Conservation (phyloP, 2,329 filamentous ascomycete species). For the Colletotrichum godetiae region DNA sequence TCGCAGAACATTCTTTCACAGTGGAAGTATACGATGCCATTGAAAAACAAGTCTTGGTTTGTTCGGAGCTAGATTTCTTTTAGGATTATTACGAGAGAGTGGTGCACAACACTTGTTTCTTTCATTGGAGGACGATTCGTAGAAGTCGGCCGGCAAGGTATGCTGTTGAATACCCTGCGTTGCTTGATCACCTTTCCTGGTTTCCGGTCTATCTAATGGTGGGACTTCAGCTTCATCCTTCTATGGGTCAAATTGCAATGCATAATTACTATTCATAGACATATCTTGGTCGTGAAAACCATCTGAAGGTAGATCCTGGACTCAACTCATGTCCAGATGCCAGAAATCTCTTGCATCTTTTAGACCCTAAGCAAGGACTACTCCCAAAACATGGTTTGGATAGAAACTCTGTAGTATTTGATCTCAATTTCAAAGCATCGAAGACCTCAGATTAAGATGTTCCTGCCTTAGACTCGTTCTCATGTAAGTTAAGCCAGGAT, state of each 20-base stretch:
- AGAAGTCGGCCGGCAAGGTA: not conserved
- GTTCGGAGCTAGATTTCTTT: too few species aligned
- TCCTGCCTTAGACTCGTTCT: too few species aligned
- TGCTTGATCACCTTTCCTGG: not conserved
- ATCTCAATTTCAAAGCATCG: too few species aligned
- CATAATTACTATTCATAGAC: too few species aligned
- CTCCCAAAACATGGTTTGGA: too few species aligned
- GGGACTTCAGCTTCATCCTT: fast-evolving
- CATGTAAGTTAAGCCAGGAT: too few species aligned
- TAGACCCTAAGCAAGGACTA: not conserved
- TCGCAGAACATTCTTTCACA: not conserved
- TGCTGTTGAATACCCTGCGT: not conserved
- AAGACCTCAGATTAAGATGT: too few species aligned
- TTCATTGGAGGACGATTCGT: not conserved
- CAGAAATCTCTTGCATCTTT: not conserved
- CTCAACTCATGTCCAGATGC: not conserved
- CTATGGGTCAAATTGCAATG: not conserved
- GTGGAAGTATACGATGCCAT: not conserved
- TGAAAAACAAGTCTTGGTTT: not conserved
- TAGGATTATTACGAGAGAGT: not conserved
- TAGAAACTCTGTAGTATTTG: too few species aligned
- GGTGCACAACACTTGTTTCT: not conserved
- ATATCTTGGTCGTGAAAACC: too few species aligned
- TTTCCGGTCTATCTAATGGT: not conserved
- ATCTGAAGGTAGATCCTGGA: not conserved